Base-by-base conservation (phyloP, 2,329 filamentous ascomycete genomes). In the Paecilomyces niveus region DNA sequence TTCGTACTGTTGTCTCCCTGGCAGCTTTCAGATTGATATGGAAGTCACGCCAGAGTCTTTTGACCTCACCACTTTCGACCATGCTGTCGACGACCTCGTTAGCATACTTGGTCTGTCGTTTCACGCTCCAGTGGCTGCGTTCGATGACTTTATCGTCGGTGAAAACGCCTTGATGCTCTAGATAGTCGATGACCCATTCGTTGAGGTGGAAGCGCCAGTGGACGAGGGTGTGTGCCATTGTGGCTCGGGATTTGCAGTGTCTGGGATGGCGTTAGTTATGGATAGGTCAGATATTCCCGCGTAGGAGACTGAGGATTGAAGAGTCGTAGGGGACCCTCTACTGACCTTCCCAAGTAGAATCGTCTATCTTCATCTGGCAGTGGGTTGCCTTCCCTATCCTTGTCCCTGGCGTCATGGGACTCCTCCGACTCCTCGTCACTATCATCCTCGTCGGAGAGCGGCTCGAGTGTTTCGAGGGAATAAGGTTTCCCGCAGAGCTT, bases 161-260 rank as follows among this genome's bases (percentile, higher is more conserved):
- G 62, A 88, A 78, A 62, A 87, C 81, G 0, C 84, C 85, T 59
- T 86, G 79, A 1, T 71, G 71, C 24, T 79, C 72, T 0, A 94
- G 82, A 56, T 83, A 84, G 29, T 81, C 79, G 24, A 88, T 78
- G 0, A 92, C 86, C 81, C 83, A 89, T 62, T 87, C 81, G 67
- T 89, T 87, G n/a, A 93, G 83, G 53, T 86, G 83, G 60, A 83
- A 84, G 58, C 87, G 87, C 90, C 90, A 92, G 73, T 94, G 90
- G 3, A 85, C 81, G 3, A 93, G 79, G 0, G 81, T 82, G 67
- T 93, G 89, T 0, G 88, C 87, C 45, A 86, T 86, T 62, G 85
- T 79, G 0, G 89, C 89, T 63, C 87, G 88, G 32, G 76, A 74
- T 66, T 81, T 83, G 75, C 86, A 89, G 60, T 81, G 80, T 60